Base-by-base conservation (phyloP, 2,329 filamentous ascomycete genomes). In the Fusarium torreyae region DNA sequence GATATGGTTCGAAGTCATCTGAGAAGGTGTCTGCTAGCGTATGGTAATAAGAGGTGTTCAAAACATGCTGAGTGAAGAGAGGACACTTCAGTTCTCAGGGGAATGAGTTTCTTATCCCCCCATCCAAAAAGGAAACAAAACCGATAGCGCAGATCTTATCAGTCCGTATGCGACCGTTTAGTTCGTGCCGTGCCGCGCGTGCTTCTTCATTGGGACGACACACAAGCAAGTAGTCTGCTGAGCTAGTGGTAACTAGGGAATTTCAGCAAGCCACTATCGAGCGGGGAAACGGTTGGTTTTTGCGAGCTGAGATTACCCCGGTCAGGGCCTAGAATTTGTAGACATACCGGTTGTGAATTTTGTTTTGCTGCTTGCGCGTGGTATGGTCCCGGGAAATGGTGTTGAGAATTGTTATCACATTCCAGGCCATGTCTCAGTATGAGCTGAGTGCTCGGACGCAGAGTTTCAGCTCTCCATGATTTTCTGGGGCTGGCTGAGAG, bases 231-330 rank as follows among this genome's bases (percentile, higher is more conserved):
- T 53, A 53, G 48, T 52, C 4, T 13, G 3, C 4, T 15, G 33
- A 44, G 48, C 55, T 57, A 57, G 48, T 33, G 31, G 24, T 7
- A 7, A 10, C 18, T 44, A 26, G 26, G 44, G 56, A 46, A 58
- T 58, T 55, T 46, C 56, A 58, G 56, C 33, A 56, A 39, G 56
- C 56, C 50, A 58, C 50, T 26, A 42, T 57, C 3, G 36, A 34
- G 15, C 34, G 53, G 34, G 26, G 44, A 54, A 50, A 54, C 20
- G 15, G 28, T 9, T 40, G 24, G 17, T 45, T 20, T 49, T n/a
- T 8, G 17, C 49, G 18, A 15, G 49, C n/a, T 40, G 8, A 33
- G 9, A 10, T 28, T 24, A 7, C 22, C 22, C 22, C 22, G 22
- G 9, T 17, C 4, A 18, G 26, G 26, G 28, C 34, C 33, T 45